phyloP scores from a whole-genome alignment of 1,284 basidiomycete species.

The Puccinia coronata region DNA sequence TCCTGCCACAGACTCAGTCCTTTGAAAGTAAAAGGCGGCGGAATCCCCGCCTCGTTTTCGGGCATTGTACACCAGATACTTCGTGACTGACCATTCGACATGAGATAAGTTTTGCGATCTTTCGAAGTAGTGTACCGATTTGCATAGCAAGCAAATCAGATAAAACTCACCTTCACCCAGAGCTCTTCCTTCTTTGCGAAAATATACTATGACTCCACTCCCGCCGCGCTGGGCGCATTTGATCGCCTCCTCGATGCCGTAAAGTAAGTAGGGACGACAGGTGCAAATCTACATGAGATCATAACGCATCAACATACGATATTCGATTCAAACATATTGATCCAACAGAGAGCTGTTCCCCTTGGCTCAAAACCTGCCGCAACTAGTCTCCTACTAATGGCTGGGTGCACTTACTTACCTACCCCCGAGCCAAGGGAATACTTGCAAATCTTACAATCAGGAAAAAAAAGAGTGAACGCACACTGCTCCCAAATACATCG shows the following conservation, averaged over 20 bases:
- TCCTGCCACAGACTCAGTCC: conserved; percentile 87
- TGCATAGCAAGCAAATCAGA: conserved; percentile 46
- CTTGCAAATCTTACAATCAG: conserved; percentile 64
- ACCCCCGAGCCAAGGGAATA: conserved; percentile 86
- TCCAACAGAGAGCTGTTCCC: conserved; percentile 1
- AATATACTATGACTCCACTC: conserved; percentile 89
- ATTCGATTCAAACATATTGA: conserved; percentile 78
- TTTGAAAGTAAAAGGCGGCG: conserved; percentile 90
- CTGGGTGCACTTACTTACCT: conserved; percentile 42
- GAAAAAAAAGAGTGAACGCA: background rate
- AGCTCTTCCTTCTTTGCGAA: conserved; percentile 88
- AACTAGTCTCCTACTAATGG: background rate
- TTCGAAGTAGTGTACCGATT: too few relatives aligned
- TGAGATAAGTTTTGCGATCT: too few relatives aligned
- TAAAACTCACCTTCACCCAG: conserved; percentile 70
- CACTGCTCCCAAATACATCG: conserved; percentile 57
- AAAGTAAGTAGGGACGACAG: conserved; percentile 74
- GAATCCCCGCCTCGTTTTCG: conserved; percentile 90
- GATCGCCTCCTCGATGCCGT: conserved; percentile 90
- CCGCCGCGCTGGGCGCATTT: conserved; percentile 82
- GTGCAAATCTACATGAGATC: conserved; percentile 24
- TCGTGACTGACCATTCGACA: too few relatives aligned
- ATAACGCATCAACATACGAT: background rate
- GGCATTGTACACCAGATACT: conserved; percentile 88
- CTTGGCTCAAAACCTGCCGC: background rate